These are phyloP conservation scores for Geranium rotundifolium DNA, from an alignment of 345 rosid genomes.

Conservation along the genomic window DNA sequence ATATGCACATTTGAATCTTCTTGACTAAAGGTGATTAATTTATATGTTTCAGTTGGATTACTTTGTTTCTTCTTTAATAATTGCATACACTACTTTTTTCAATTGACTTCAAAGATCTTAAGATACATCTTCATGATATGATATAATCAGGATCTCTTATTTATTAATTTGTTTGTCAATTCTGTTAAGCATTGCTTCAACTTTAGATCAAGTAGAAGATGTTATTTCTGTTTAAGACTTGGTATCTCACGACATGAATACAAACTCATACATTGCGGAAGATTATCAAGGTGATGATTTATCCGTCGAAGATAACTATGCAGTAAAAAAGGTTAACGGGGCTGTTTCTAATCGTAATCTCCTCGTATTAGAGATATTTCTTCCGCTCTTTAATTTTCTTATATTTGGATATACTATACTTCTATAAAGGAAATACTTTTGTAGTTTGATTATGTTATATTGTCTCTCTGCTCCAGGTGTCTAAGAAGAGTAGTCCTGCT, in stretches of 20 bases:
- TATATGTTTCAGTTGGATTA: not conserved
- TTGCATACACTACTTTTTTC: not conserved
- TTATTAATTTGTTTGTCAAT: slow-evolving; percentile 7
- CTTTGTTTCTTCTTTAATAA: not conserved
- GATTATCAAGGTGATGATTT: slow-evolving; percentile 19
- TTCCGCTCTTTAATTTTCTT: not conserved
- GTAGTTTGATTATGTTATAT: slow-evolving; percentile 9
- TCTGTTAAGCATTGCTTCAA: slow-evolving; percentile 66
- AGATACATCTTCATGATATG: not conserved
- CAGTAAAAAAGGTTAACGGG: slow-evolving; percentile 16
- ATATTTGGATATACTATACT: slow-evolving; percentile 4
- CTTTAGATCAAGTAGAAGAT: slow-evolving; percentile 88
- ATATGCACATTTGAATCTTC: not conserved
- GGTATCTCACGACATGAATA: slow-evolving; percentile 21
- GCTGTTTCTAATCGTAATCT: slow-evolving; percentile 29
- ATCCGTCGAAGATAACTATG: slow-evolving; percentile 9
- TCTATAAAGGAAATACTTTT: not conserved
- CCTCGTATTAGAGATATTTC: slow-evolving; percentile 79
- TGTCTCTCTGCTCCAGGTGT: slow-evolving; percentile 37
- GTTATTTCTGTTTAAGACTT: slow-evolving; percentile 64
- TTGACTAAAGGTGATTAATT: not conserved
- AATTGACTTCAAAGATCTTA: not conserved
- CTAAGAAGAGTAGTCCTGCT: slow-evolving; percentile 42
- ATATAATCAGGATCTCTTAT: not conserved
- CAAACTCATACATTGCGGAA: slow-evolving; percentile 25